Conservation (phyloP, 164 flowering plant genomes). For the Nymphaea thermarum region DNA sequence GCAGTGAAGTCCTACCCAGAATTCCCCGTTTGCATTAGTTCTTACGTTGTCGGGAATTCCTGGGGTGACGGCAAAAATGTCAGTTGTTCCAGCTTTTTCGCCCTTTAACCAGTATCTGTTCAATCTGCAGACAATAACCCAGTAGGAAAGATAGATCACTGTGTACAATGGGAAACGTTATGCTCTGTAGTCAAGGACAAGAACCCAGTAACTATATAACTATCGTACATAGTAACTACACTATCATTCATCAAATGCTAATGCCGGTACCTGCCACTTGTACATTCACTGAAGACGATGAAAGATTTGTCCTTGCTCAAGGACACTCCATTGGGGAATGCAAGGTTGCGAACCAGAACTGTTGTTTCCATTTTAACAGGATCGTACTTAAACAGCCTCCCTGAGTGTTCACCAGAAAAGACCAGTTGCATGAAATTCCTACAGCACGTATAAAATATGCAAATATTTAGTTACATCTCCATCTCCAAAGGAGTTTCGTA, state of each 20-base stretch:
- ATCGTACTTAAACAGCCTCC: slow-evolving; percentile 76
- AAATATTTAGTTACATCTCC: neutral
- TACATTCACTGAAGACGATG: slow-evolving; percentile 59
- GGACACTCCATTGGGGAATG: slow-evolving; percentile 77
- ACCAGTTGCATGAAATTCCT: slow-evolving; percentile 84
- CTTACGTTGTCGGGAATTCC: slow-evolving; percentile 90
- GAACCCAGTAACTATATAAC: no score
- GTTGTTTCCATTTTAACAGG: slow-evolving; percentile 54
- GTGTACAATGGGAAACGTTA: no score
- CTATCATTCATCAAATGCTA: no score
- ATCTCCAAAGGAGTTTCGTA: no score
- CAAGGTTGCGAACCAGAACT: slow-evolving; percentile 50
- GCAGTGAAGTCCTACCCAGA: slow-evolving; percentile 84
- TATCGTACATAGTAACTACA: no score
- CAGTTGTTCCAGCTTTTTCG: slow-evolving; percentile 70
- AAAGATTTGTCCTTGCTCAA: slow-evolving; percentile 76
- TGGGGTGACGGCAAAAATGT: slow-evolving; percentile 54
- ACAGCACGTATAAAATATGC: neutral
- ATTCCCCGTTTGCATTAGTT: slow-evolving; percentile 70
- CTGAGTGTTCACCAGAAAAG: slow-evolving; percentile 64
- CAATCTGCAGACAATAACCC: slow-evolving; percentile 26
- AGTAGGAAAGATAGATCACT: neutral
- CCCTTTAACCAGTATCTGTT: slow-evolving; percentile 79
- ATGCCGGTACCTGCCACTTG: slow-evolving; percentile 38
- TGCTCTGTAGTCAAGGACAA: no score